A percentile compares a stretch with the other conserved stretches of the same genome.
Conservation (phyloP, 495 filamentous ascomycete species). For the Aspergillus sclerotioniger region DNA sequence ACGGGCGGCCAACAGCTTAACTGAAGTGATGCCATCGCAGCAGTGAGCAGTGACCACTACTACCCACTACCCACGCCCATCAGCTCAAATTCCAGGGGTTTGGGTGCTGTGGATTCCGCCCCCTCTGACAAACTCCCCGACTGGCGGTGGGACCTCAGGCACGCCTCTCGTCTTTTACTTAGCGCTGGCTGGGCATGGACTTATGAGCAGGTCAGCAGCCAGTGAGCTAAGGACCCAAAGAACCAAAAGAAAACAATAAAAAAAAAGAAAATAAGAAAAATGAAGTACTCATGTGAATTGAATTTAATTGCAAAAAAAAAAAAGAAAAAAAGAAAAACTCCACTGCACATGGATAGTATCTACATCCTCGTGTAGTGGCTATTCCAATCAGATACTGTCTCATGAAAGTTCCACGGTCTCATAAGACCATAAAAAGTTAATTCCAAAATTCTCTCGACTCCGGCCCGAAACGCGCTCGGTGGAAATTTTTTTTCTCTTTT, state of each 20-base stretch:
- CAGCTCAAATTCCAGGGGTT: background rate
- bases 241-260: background rate
- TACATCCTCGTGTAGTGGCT: background rate
- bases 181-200: background rate
- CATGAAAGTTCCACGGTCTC: background rate
- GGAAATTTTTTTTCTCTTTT: background rate
- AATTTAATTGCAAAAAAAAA: background rate
- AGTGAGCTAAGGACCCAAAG: background rate
- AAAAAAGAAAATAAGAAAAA: background rate
- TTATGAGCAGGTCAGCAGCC: background rate
- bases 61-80: too few relatives aligned
- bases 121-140: background rate
- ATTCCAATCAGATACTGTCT: background rate
- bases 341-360: background rate
- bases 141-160: too few relatives aligned
- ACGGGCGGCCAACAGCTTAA: background rate
- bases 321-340: slow-evolving; percentile 4
- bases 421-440: background rate
- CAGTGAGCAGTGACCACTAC: background rate
- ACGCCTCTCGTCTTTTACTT: background rate
- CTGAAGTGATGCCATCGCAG: background rate
- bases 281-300: background rate
- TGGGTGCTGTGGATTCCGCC: background rate
- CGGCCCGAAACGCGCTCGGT: background rate
- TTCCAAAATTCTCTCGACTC: background rate